Percentiles rank a stretch among this genome's conserved stretches.
These are phyloP conservation scores for Hypoxylon sp. DNA, from an alignment of 2,329 filamentous ascomycete genomes.

Conservation along the genomic window DNA sequence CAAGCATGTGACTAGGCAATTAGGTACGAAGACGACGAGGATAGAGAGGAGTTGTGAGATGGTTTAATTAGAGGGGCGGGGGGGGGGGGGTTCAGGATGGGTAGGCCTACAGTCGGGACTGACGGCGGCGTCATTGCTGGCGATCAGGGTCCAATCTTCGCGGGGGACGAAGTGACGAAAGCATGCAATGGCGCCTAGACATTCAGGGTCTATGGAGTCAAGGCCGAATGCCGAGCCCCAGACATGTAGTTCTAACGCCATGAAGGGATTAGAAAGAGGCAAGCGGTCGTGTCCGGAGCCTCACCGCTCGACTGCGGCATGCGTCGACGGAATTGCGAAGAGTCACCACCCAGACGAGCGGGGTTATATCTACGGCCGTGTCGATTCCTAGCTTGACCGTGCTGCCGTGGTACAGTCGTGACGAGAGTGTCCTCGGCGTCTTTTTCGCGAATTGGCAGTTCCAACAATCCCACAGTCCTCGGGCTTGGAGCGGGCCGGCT, in stretches of 20 bases:
- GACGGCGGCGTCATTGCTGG: conserved; percentile 75
- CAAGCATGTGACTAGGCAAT: background rate
- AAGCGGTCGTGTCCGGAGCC: background rate
- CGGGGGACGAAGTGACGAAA: conserved; percentile 68
- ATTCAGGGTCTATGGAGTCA: conserved; percentile 90
- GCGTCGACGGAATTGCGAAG: conserved; percentile 13
- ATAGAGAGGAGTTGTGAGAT: too few relatives aligned
- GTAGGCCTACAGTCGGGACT: conserved; percentile 71
- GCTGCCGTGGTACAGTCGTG: background rate
- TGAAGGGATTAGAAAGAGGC: conserved; percentile 24
- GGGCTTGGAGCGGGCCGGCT: conserved; percentile 13
- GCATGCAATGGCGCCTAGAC: conserved; percentile 82
- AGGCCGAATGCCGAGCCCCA: conserved; percentile 91
- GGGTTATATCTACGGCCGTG: conserved; percentile 5
- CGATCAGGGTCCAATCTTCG: conserved; percentile 72
- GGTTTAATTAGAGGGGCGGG: conserved; percentile 14
- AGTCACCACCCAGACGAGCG: conserved; percentile 4
- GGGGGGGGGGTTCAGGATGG: conserved; percentile 14
- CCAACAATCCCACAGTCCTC: background rate
- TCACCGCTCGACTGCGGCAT: background rate
- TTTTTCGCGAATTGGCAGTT: background rate
- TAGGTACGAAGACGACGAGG: conserved; percentile 22
- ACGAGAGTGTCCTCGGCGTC: conserved; percentile 2
- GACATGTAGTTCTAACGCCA: conserved; percentile 78
- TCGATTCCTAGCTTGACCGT: conserved; percentile 4